phyloP scores from a whole-genome alignment of 108 stramenopile species.

The Nannochloropsis salina region DNA sequence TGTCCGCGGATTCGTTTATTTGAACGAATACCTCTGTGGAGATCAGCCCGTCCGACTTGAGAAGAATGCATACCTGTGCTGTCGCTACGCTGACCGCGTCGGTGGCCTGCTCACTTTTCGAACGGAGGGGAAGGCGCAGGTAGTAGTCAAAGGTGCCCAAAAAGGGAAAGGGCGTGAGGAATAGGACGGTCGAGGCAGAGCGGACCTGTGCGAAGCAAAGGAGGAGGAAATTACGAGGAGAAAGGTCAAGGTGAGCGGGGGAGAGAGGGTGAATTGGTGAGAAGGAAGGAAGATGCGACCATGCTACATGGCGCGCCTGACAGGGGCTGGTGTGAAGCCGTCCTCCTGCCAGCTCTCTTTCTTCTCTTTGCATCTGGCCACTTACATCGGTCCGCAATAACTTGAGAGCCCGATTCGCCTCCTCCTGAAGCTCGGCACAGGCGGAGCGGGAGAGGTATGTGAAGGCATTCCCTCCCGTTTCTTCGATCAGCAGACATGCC shows the following conservation, averaged over 20 bases:
- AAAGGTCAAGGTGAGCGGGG: neutral
- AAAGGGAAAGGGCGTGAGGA: neutral
- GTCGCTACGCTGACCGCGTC: neutral
- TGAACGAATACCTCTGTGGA: no score
- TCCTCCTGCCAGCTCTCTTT: neutral
- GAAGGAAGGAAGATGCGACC: neutral
- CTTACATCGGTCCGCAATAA: neutral
- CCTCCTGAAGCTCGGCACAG: neutral
- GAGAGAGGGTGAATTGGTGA: neutral
- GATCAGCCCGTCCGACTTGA: no score
- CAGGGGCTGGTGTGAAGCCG: neutral
- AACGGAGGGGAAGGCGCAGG: neutral
- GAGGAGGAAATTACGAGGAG: neutral
- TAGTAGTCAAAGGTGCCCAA: slow-evolving; percentile 4
- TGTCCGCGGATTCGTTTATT: no score
- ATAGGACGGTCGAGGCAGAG: neutral
- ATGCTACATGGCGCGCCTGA: no score
- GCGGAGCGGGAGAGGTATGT: neutral
- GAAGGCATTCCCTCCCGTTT: neutral
- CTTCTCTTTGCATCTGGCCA: neutral
- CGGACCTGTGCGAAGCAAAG: neutral
- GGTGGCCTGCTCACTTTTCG: neutral
- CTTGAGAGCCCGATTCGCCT: neutral
- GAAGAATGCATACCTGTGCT: neutral
- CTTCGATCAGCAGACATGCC: neutral